Percentiles rank a stretch among this genome's conserved stretches.
Conservation (phyloP, 805 yeast genomes). For the Candida awuae region DNA sequence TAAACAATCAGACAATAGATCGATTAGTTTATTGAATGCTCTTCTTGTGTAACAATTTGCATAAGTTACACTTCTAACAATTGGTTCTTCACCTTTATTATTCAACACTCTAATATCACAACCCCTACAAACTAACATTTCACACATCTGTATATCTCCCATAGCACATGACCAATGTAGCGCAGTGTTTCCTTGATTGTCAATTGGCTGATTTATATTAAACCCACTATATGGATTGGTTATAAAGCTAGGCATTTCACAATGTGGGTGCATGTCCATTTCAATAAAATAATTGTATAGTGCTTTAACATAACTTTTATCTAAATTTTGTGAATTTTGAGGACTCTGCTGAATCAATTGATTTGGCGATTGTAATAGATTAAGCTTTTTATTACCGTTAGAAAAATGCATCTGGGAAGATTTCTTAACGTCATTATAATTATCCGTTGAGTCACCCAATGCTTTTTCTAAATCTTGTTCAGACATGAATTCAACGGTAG, state of each 20-base stretch:
- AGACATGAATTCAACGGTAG: slow-evolving; percentile 48
- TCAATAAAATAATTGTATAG: slow-evolving; percentile 11
- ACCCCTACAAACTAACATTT: slow-evolving; percentile 65
- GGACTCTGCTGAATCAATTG: too few species aligned
- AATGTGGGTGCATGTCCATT: slow-evolving; percentile 24
- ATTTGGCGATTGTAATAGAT: too few species aligned
- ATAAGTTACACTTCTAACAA: slow-evolving; percentile 76
- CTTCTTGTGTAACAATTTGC: slow-evolving; percentile 80
- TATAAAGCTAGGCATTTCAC: slow-evolving; percentile 48
- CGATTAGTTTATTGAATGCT: slow-evolving; percentile 72
- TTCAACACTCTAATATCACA: slow-evolving; percentile 57
- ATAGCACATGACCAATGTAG: slow-evolving; percentile 98
- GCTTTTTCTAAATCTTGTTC: slow-evolving; percentile 45
- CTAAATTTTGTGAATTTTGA: slow-evolving; percentile 1
- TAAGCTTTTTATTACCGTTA: slow-evolving; percentile 9
- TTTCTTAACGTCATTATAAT: slow-evolving; percentile 9
- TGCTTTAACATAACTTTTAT: slow-evolving; percentile 10
- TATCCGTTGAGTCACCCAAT: slow-evolving; percentile 15
- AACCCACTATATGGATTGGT: slow-evolving; percentile 53
- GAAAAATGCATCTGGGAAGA: not conserved
- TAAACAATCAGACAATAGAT: slow-evolving; percentile 67
- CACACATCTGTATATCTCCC: slow-evolving; percentile 75
- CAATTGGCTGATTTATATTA: slow-evolving; percentile 72
- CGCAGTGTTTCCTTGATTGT: slow-evolving; percentile 90
- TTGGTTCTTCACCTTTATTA: slow-evolving; percentile 75